A percentile compares a stretch with the other conserved stretches of the same genome.
phyloP scores from a whole-genome alignment of 768 basidiomycete genomes.

The Boletus rex-veris region DNA sequence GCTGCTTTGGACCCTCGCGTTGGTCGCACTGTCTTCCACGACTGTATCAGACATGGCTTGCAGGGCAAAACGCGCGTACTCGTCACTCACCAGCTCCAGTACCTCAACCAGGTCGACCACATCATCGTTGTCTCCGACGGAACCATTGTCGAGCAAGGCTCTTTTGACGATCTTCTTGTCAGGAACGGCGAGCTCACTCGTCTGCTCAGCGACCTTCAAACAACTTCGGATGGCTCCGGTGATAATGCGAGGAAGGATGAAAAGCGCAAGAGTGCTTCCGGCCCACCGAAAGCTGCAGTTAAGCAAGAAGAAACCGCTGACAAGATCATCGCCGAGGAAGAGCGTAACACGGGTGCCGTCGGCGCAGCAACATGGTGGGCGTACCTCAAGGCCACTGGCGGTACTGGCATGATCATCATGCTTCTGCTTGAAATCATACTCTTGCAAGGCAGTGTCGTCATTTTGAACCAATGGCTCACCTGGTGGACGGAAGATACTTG shows the following conservation, averaged over 20 bases:
- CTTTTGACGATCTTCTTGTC: slow-evolving; percentile 37
- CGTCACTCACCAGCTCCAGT: slow-evolving; percentile 31
- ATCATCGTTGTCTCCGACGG: slow-evolving; percentile 48
- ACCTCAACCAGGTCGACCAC: slow-evolving; percentile 38
- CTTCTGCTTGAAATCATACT: slow-evolving; percentile 20
- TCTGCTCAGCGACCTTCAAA: slow-evolving; percentile 22
- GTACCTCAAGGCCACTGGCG: slow-evolving; percentile 31
- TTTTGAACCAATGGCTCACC: slow-evolving; percentile 30
- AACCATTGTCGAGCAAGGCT: slow-evolving; percentile 42
- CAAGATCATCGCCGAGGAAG: slow-evolving; percentile 24
- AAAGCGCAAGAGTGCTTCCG: slow-evolving; percentile 19
- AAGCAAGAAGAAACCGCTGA: slow-evolving; percentile 11
- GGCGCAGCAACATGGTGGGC: slow-evolving; percentile 28
- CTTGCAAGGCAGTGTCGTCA: slow-evolving; percentile 22
- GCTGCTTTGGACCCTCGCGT: slow-evolving; percentile 47
- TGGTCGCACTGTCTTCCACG: slow-evolving; percentile 32
- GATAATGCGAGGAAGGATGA: slow-evolving; percentile 12
- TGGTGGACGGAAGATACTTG: slow-evolving; percentile 29
- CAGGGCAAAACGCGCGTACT: slow-evolving; percentile 27
- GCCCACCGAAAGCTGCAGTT: slow-evolving; percentile 3
- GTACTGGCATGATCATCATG: slow-evolving; percentile 15
- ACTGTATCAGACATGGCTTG: slow-evolving; percentile 23
- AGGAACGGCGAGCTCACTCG: slow-evolving; percentile 26
- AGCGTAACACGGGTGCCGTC: slow-evolving; percentile 25
- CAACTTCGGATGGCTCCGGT: slow-evolving; percentile 2